Evolutionary conservation across 2,329 filamentous ascomycete species (phyloP).

Genomic region (Epichloe uncinata): DNA sequence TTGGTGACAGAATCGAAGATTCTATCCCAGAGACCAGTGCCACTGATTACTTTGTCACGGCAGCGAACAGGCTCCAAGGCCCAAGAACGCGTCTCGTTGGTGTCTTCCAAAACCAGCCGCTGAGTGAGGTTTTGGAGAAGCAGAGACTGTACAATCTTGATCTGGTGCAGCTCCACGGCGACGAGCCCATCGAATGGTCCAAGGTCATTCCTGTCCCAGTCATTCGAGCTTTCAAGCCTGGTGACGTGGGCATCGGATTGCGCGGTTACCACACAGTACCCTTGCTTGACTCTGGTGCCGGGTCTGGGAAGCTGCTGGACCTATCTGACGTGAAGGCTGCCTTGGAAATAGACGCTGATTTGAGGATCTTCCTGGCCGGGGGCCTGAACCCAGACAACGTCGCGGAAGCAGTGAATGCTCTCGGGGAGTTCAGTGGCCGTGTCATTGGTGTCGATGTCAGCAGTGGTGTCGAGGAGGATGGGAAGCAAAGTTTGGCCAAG

Average conservation of each 20-base stretch:
- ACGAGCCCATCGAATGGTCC: slow-evolving; percentile 88
- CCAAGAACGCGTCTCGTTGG: slow-evolving; percentile 69
- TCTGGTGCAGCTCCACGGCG: slow-evolving; percentile 82
- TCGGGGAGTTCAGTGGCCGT: slow-evolving; percentile 46
- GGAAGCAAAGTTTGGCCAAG: slow-evolving; percentile 66
- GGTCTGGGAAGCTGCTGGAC: slow-evolving; percentile 70
- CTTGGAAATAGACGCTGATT: slow-evolving; percentile 52
- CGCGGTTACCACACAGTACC: slow-evolving; percentile 75
- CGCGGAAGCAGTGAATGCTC: slow-evolving; percentile 43
- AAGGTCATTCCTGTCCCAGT: slow-evolving; percentile 83
- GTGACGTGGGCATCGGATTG: slow-evolving; percentile 54
- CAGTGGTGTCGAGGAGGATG: slow-evolving; percentile 80
- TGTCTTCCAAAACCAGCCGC: slow-evolving; percentile 84
- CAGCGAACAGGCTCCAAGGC: slow-evolving; percentile 33
- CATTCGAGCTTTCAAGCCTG: slow-evolving; percentile 70
- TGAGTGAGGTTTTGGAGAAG: slow-evolving; percentile 68
- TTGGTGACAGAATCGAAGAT: slow-evolving; percentile 19
- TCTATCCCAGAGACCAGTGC: slow-evolving; percentile 20
- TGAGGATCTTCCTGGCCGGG: slow-evolving; percentile 72
- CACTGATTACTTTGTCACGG: slow-evolving; percentile 59
- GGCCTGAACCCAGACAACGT: slow-evolving; percentile 76
- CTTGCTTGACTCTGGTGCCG: slow-evolving; percentile 75
- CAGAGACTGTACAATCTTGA: slow-evolving; percentile 68
- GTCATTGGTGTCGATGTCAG: slow-evolving; percentile 84
- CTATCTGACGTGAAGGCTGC: slow-evolving; percentile 52